Conservation (phyloP, 768 basidiomycete genomes). For the Ephemerocybe angulata region DNA sequence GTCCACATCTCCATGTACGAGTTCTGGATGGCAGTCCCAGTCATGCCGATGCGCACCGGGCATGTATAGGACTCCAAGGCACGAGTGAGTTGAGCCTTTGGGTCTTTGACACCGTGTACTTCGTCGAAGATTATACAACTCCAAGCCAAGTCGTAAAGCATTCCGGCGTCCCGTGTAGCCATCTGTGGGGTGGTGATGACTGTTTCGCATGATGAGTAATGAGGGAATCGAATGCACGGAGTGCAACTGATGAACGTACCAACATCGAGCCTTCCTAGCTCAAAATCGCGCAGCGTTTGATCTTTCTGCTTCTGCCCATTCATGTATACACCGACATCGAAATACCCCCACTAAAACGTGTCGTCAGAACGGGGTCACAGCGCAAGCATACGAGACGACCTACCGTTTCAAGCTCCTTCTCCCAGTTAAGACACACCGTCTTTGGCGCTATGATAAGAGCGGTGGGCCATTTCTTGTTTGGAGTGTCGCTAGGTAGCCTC, state of each 20-base stretch:
- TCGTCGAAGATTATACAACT: slow-evolving; percentile 83
- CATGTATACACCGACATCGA: slow-evolving; percentile 76
- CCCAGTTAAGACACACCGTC: slow-evolving; percentile 85
- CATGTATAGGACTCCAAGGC: slow-evolving; percentile 73
- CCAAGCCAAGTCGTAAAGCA: slow-evolving; percentile 66
- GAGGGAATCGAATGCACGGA: neutral
- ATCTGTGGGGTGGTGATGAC: slow-evolving; percentile 82
- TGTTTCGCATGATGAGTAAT: slow-evolving; percentile 24
- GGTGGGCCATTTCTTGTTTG: slow-evolving; percentile 79
- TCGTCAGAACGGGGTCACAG: neutral
- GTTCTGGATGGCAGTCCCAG: slow-evolving; percentile 81
- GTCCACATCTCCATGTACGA: slow-evolving; percentile 89
- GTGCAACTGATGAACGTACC: no score
- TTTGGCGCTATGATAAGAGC: slow-evolving; percentile 85
- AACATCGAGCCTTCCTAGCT: slow-evolving; percentile 79
- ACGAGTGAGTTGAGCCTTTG: slow-evolving; percentile 55
- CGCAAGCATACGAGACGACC: slow-evolving; percentile 9
- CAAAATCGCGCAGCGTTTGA: slow-evolving; percentile 65
- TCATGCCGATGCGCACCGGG: slow-evolving; percentile 74
- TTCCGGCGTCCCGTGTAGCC: slow-evolving; percentile 65
- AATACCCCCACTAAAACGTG: slow-evolving; percentile 80
- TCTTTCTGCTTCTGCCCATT: slow-evolving; percentile 50
- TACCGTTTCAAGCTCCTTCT: slow-evolving; percentile 81
- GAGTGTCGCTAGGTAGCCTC: slow-evolving; percentile 61
- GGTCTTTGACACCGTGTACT: slow-evolving; percentile 86